Evolutionary conservation across 2,329 filamentous ascomycete genomes (phyloP).

Genomic region (Penicillium sp.): DNA sequence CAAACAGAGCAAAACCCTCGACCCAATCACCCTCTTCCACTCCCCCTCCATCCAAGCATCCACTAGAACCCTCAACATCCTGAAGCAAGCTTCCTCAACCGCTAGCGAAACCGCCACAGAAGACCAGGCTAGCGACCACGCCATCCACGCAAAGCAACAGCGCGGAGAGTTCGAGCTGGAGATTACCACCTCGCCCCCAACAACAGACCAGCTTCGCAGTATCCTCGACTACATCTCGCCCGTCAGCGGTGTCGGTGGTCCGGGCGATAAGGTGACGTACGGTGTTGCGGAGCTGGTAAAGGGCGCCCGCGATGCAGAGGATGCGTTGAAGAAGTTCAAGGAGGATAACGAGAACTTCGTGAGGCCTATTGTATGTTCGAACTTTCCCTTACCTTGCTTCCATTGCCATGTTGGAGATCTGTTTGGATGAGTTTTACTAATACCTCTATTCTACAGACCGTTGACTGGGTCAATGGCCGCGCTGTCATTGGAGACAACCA

Average conservation of each 20-base stretch:
- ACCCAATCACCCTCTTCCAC: conserved; percentile 96
- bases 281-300: conserved; percentile 65
- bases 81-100: conserved; percentile 76
- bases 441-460: conserved; percentile 46
- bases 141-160: conserved; percentile 57
- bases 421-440: conserved; percentile 21
- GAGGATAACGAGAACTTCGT: conserved; percentile 66
- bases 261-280: conserved; percentile 61
- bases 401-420: too few species aligned
- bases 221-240: conserved; percentile 72
- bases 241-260: conserved; percentile 47
- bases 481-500: conserved; percentile 74
- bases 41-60: conserved; percentile 72
- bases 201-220: conserved; percentile 74
- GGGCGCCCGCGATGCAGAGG: conserved; percentile 69
- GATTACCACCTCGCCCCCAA: conserved; percentile 76
- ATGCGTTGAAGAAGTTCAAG: conserved; percentile 77
- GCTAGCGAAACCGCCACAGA: conserved; percentile 66
- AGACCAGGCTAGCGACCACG: conserved; percentile 70
- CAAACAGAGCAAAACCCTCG: conserved; percentile 69
- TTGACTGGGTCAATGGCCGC: conserved; percentile 92
- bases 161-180: conserved; percentile 80
- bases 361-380: conserved; percentile 67
- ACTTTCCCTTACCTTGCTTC: conserved; percentile 3
- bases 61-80: conserved; percentile 66